A percentile compares a stretch with the other conserved stretches of the same genome.
Conservation (phyloP, 2,329 filamentous ascomycete species). For the Cadophora sp. region DNA sequence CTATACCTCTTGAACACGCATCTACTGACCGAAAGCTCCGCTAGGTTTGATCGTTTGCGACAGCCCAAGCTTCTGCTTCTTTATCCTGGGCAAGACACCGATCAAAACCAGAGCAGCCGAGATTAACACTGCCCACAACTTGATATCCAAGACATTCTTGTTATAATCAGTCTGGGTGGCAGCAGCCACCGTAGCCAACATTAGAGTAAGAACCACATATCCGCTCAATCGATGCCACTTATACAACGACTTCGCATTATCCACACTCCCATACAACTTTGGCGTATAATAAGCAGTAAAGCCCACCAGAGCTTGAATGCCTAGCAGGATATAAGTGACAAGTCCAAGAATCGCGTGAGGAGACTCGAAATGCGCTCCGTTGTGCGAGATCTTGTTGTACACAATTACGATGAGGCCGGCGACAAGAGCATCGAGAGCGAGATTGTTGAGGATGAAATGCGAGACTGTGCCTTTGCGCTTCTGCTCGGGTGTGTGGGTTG, state of each 20-base stretch:
- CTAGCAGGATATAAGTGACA: slow-evolving; percentile 71
- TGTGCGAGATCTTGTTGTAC: slow-evolving; percentile 79
- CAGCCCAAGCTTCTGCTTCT: slow-evolving; percentile 80
- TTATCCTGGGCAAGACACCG: slow-evolving; percentile 80
- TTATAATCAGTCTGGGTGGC: slow-evolving; percentile 82
- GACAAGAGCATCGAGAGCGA: slow-evolving; percentile 59
- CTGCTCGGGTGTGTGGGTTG: slow-evolving; percentile 78
- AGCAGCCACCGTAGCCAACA: slow-evolving; percentile 76
- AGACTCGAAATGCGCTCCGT: slow-evolving; percentile 77
- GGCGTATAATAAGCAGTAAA: slow-evolving; percentile 84
- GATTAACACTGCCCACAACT: slow-evolving; percentile 77
- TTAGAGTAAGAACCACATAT: slow-evolving; percentile 73
- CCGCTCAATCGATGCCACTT: slow-evolving; percentile 87
- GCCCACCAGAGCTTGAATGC: slow-evolving; percentile 78
- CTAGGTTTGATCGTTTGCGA: slow-evolving; percentile 33
- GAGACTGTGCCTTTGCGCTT: slow-evolving; percentile 66
- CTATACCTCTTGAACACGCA: no score
- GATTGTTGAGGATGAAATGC: slow-evolving; percentile 74
- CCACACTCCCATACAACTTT: slow-evolving; percentile 75
- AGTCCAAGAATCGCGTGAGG: slow-evolving; percentile 85
- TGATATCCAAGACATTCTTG: slow-evolving; percentile 69
- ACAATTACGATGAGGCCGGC: slow-evolving; percentile 76
- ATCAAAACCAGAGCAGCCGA: slow-evolving; percentile 68
- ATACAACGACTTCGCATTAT: slow-evolving; percentile 82
- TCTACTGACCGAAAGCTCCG: slow-evolving; percentile 31